Base-by-base conservation (phyloP, 1,284 basidiomycete species). In the Ganoderma meredithae region DNA sequence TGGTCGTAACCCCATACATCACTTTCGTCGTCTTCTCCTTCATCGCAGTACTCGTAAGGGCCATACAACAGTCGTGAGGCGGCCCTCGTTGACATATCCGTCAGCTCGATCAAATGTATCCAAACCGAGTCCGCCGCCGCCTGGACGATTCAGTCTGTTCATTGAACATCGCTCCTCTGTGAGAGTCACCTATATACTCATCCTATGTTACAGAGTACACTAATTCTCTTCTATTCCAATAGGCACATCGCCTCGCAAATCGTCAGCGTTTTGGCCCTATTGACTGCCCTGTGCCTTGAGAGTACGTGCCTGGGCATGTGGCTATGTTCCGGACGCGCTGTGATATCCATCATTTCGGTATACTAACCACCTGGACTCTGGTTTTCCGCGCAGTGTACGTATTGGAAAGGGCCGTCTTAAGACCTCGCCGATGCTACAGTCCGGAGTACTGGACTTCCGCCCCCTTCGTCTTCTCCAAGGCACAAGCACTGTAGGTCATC, bases 1-100 rank as follows among this genome's bases (percentile, higher is more conserved):
- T 76, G 19, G 53, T 74, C 43, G 66, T 62, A 36, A 27, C 70
- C 13, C 76, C 76, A 4, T 75, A 76, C 59, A 55, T 71, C 22
- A 63, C 70, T 1, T 73, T 76, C 68, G 7, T 70, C 10, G 58
- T 68, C 10, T 71, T 76, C 61, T 69, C 65, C 31, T 22, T 65
- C 17, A 64, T 36, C 7, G 58, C 58, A 22, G 58, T 40, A 40
- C 39, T 43, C 22, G 58, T 60, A 27, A 39, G 58, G 22, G 1
- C 19, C 10, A 3, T 10, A 8, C 12, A 10, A 2, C 17, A 3
- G 69, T 39, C 56, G 69, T 22, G 39, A 39, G 25, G 65, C 52
- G 25, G 72, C 73, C 60, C 31, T 52, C 31, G 44, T 7, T 65
- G 27, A 68, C 47, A 63, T 39, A 58, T 58, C 27, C 49, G 41